These are phyloP conservation scores for Liquidambar formosana DNA, from an alignment of 164 flowering plant genomes.

Conservation along the genomic window DNA sequence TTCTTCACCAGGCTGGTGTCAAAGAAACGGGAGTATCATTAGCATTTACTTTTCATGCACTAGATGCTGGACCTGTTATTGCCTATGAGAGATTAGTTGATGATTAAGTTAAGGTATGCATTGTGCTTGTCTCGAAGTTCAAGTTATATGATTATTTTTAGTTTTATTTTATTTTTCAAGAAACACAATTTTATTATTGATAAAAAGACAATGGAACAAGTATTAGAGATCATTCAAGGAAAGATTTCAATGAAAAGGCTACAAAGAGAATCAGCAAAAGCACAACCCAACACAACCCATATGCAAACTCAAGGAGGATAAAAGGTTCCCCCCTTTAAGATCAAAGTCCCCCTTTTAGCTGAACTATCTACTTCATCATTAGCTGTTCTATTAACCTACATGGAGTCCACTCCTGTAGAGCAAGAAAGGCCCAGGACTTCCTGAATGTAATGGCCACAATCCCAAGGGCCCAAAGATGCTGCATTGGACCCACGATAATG, in stretches of 20 bases:
- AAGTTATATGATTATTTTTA: background rate
- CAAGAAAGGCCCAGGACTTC: background rate
- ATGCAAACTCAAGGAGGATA: background rate
- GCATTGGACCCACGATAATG: background rate
- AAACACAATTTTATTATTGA: too few species aligned
- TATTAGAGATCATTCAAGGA: too few species aligned
- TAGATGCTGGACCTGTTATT: conserved; percentile 97
- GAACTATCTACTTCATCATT: background rate
- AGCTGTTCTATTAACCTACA: background rate
- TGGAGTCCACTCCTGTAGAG: background rate
- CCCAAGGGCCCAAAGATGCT: background rate
- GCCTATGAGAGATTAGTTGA: conserved; percentile 70
- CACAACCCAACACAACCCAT: background rate
- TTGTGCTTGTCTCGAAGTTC: background rate
- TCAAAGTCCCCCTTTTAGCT: background rate
- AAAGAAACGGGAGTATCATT: conserved; percentile 95
- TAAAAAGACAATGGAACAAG: too few species aligned
- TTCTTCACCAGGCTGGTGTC: conserved; percentile 72
- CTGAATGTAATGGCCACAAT: background rate
- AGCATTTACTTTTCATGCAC: conserved; percentile 77
- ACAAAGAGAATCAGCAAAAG: background rate
- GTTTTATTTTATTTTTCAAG: background rate
- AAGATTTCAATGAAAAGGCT: too few species aligned
- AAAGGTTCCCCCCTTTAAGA: background rate
- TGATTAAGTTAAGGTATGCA: conserved; percentile 75